These are phyloP conservation scores for Betula pendula DNA, from an alignment of 306 rosid genomes.

Conservation along the genomic window DNA sequence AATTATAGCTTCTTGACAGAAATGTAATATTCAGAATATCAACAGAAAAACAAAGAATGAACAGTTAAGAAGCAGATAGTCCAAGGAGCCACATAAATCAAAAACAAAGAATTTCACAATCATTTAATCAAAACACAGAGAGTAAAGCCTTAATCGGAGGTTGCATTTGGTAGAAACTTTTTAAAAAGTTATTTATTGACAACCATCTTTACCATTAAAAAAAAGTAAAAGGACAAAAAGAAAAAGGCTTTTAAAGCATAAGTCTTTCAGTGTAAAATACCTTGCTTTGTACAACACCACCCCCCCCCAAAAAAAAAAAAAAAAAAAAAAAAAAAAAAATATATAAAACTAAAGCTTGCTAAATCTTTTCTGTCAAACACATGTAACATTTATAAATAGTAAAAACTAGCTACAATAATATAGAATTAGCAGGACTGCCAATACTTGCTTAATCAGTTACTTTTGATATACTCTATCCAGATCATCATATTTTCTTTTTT, in stretches of 20 bases:
- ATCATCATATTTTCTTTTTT: not conserved
- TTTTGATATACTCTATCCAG: not conserved
- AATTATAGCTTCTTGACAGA: not conserved
- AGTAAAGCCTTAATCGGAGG: not conserved
- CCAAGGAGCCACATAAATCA: not conserved
- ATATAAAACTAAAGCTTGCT: not conserved
- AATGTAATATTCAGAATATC: not conserved
- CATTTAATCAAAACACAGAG: not conserved
- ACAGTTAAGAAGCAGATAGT: not conserved
- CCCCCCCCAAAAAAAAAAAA: not conserved
- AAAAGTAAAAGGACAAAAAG: not conserved
- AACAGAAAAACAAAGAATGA: not conserved
- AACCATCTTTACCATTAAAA: not conserved
- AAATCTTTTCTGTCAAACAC: not conserved
- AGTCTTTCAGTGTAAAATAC: not conserved
- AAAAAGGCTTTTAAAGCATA: not conserved
- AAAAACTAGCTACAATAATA: not conserved
- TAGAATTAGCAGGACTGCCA: not conserved
- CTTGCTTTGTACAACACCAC: too few relatives aligned
- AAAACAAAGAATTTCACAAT: not conserved
- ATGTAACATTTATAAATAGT: not conserved
- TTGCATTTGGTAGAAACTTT: not conserved
- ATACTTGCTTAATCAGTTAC: not conserved
- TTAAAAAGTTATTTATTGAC: not conserved
- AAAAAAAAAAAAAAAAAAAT: not conserved